phyloP scores from a whole-genome alignment of 2,329 filamentous ascomycete species.

The Myriangium duriaei region DNA sequence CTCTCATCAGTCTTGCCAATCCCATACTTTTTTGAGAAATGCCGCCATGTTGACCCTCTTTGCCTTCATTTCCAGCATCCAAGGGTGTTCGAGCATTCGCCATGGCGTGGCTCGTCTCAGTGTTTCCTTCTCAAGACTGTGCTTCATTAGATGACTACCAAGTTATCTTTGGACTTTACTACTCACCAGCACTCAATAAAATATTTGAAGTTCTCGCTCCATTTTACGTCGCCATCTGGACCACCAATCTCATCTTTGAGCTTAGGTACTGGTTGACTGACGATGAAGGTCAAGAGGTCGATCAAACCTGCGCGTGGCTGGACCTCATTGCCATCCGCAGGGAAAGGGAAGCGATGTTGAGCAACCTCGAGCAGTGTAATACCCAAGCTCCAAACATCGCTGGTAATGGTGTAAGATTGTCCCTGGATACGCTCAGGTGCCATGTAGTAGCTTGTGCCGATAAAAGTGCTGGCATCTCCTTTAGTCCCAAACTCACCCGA shows the following conservation, averaged over 20 bases:
- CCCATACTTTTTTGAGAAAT: slow-evolving; percentile 92
- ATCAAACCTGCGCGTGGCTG: slow-evolving; percentile 86
- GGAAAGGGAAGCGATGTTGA: slow-evolving; percentile 96
- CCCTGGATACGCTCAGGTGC: slow-evolving; percentile 95
- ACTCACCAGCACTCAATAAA: slow-evolving; percentile 98
- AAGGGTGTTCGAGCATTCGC: slow-evolving; percentile 98
- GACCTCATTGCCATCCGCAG: slow-evolving; percentile 90
- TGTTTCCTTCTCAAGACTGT: slow-evolving; percentile 85
- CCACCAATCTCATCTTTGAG: slow-evolving; percentile 72
- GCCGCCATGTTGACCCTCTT: slow-evolving; percentile 97
- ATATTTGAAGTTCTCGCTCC: slow-evolving; percentile 97
- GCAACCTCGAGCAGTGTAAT: slow-evolving; percentile 98
- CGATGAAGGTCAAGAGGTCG: slow-evolving; percentile 93
- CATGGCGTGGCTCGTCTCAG: slow-evolving; percentile 80
- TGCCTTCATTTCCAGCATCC: slow-evolving; percentile 91
- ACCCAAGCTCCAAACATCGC: slow-evolving; percentile 94
- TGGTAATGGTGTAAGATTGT: slow-evolving; percentile 96
- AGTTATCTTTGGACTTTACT: no score
- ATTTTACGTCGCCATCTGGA: slow-evolving; percentile 59
- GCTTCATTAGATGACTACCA: no score
- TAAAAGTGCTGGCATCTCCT: slow-evolving; percentile 96
- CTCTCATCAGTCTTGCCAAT: slow-evolving; percentile 73
- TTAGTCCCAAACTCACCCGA: slow-evolving; percentile 97
- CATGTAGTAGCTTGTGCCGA: slow-evolving; percentile 97
- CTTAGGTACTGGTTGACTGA: slow-evolving; percentile 86